Conservation (phyloP, 306 rosid genomes). For the Prunus mira region DNA sequence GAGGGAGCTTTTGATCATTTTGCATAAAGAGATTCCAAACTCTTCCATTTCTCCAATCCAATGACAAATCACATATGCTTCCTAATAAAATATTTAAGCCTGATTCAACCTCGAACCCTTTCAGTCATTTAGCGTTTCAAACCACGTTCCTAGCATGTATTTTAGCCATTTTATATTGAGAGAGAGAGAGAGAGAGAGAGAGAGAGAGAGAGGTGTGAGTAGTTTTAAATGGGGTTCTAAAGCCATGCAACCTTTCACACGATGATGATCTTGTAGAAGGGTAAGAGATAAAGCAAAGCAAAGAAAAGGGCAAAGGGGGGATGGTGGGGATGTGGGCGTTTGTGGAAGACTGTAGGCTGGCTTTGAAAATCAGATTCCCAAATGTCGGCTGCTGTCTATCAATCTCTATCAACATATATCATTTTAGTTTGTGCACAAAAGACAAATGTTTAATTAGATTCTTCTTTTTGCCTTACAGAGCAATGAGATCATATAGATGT, state of each 20-base stretch:
- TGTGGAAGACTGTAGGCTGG: constrained; percentile 27
- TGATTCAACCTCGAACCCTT: constrained; percentile 4
- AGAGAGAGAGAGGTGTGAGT: constrained; percentile 13
- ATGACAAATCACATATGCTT: constrained; percentile 15
- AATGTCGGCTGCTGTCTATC: constrained; percentile 38
- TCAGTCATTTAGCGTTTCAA: not conserved
- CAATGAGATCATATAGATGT: constrained; percentile 10
- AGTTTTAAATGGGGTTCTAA: constrained; percentile 41
- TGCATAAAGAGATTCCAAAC: constrained; percentile 74
- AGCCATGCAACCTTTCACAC: constrained; percentile 88
- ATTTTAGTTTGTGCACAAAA: constrained; percentile 59
- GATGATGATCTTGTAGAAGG: constrained; percentile 33
- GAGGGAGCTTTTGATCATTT: constrained; percentile 40
- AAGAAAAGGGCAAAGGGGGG: constrained; percentile 18
- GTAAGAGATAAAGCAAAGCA: constrained; percentile 19
- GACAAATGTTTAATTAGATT: constrained; percentile 54
- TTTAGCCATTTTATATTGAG: constrained; percentile 14
- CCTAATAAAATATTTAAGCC: constrained; percentile 12
- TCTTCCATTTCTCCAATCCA: constrained; percentile 46
- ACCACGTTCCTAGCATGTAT: constrained; percentile 30
- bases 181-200: not conserved
- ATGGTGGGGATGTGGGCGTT: constrained; percentile 5
- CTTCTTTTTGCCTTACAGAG: constrained; percentile 27
- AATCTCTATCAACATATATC: not conserved
- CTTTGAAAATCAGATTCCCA: constrained; percentile 45